Base-by-base conservation (phyloP, 2,329 filamentous ascomycete genomes). In the Fusarium siculi region DNA sequence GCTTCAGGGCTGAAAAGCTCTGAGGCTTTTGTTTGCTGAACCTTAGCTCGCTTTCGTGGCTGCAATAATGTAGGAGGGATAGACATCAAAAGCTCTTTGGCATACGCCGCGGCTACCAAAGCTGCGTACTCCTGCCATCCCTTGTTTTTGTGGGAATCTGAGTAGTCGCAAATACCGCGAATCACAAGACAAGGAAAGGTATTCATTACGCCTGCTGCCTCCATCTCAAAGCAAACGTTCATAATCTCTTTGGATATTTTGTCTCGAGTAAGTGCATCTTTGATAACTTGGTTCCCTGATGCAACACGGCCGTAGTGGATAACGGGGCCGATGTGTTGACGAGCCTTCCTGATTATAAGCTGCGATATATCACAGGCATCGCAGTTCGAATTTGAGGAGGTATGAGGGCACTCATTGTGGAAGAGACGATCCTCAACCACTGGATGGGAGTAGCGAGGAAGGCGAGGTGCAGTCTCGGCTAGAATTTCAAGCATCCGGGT, bases 141-240 rank as follows among this genome's bases (percentile, higher is more conserved):
- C 5, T 37, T 23, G 4, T 36, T 21, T 0, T 37, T 28, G 34
- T 53, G 7, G n/a, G 25, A 15, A 14, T 55, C 46, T 7, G 50
- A 11, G 63, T 84, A 85, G 57, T 84, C 81, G n/a, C 79, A 85
- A 0, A 85, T 81, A 0, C 82, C 82, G n/a, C 81, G 77, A 8
- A 85, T 80, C 0, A 80, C 73, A 3, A 84, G 63, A 21, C 78
- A 84, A 2, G 80, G 79, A 2, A 81, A 76, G 2, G 70, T 42
- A 36, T 75, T 68, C 68, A 76, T 73, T 0, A 79, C 19, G 0
- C 80, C 79, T 0, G 79, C 78, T 1, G 76, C 76, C 16, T 80
- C 79, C 79, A 78, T 81, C 25, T 82, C 76, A 11, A 81, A 72
- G 9, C 79, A 81, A 0, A 77, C 44, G 1, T 70, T 66, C 0